These are phyloP conservation scores for Calycina herbarum DNA, from an alignment of 2,329 filamentous ascomycete genomes.

Conservation along the genomic window DNA sequence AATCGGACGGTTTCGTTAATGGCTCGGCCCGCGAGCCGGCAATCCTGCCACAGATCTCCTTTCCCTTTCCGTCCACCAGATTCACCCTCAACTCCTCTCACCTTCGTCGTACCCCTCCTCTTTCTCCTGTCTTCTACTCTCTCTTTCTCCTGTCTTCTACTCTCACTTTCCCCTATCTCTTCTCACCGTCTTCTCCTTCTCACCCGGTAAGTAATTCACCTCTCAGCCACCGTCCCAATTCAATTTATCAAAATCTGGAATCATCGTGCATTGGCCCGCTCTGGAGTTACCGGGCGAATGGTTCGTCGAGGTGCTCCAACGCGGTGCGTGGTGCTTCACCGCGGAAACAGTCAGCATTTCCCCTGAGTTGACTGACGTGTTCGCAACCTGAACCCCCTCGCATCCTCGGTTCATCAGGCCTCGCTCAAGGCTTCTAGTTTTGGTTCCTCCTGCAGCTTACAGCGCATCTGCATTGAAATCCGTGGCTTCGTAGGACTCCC, in stretches of 20 bases:
- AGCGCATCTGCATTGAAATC: background rate
- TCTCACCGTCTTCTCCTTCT: background rate
- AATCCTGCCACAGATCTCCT: background rate
- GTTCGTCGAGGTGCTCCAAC: slow-evolving; percentile 1
- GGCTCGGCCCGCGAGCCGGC: background rate
- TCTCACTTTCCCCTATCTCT: background rate
- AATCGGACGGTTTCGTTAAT: slow-evolving; percentile 3
- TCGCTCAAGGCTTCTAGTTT: background rate
- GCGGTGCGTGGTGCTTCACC: background rate
- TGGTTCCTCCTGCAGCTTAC: background rate
- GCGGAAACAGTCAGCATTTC: slow-evolving; percentile 1
- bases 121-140: background rate
- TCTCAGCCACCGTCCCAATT: background rate
- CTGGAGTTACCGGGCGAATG: slow-evolving; percentile 9
- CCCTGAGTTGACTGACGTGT: slow-evolving; percentile 13
- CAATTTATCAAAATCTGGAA: background rate
- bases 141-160: background rate
- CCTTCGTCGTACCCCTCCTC: background rate
- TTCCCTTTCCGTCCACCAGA: background rate
- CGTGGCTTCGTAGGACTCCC: background rate
- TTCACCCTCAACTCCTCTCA: background rate
- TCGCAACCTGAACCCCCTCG: slow-evolving; percentile 6
- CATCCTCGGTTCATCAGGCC: background rate
- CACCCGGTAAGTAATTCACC: background rate
- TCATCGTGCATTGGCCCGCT: background rate